These are phyloP conservation scores for Nicotiana benthamiana DNA, from an alignment of 257 asterid genomes.

Conservation along the genomic window DNA sequence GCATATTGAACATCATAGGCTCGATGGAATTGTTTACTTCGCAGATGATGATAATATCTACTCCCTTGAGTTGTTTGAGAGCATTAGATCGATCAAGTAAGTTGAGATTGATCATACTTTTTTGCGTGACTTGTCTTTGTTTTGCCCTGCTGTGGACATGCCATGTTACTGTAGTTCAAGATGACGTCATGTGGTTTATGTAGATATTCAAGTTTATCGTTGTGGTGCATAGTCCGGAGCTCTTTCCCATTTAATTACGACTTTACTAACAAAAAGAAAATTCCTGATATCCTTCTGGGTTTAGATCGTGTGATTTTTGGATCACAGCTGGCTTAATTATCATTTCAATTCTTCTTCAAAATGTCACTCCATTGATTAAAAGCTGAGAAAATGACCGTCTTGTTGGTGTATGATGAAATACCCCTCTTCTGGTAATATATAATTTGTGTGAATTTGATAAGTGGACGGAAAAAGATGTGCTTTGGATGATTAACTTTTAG, in stretches of 20 bases:
- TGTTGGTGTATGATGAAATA: neutral
- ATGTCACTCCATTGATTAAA: neutral
- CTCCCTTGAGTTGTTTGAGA: constrained; percentile 77
- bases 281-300: neutral
- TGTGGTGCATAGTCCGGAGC: neutral
- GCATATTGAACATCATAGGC: constrained; percentile 82
- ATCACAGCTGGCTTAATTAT: neutral
- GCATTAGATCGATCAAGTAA: constrained; percentile 69
- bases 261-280: neutral
- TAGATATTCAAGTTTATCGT: neutral
- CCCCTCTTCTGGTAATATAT: neutral
- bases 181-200: neutral
- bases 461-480: neutral
- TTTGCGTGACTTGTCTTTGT: neutral
- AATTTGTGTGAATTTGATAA: neutral
- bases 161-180: neutral
- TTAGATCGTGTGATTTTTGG: neutral
- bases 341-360: neutral
- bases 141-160: constrained; percentile 1
- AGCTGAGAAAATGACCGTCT: neutral
- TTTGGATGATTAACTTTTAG: neutral
- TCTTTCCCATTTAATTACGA: neutral
- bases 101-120: neutral
- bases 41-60: constrained; percentile 86
- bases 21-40: constrained; percentile 84